Percentiles rank a stretch among this genome's conserved stretches.
phyloP scores from a whole-genome alignment of 75 land plant species.

The Cryptomeria japonica region DNA sequence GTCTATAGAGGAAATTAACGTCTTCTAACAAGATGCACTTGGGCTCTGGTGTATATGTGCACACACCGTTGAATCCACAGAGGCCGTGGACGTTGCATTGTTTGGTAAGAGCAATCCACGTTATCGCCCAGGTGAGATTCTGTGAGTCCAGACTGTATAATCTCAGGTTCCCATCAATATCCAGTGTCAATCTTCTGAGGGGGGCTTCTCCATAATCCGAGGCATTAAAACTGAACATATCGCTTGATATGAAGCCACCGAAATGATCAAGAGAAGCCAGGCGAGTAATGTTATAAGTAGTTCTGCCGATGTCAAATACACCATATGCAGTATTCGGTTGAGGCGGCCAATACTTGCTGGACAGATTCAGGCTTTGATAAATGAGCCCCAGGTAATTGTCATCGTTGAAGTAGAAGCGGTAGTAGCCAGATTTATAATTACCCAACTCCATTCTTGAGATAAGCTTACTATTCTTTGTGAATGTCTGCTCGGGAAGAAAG shows the following conservation, averaged over 20 bases:
- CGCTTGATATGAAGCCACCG: too few species aligned
- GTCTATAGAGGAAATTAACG: too few species aligned
- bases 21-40: too few species aligned
- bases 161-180: constrained; percentile 57
- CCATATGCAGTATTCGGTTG: too few species aligned
- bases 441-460: constrained; percentile 5
- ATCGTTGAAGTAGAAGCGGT: constrained; percentile 20
- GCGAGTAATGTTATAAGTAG: too few species aligned
- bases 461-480: constrained; percentile 25
- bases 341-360: background rate
- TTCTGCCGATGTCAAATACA: too few species aligned
- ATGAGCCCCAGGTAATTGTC: too few species aligned
- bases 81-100: constrained; percentile 41
- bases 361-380: constrained; percentile 13
- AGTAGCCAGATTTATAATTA: constrained; percentile 21
- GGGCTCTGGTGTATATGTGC: constrained; percentile 27
- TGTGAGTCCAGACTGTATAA: constrained; percentile 35
- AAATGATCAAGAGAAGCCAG: too few species aligned
- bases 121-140: constrained; percentile 21
- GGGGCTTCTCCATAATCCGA: too few species aligned
- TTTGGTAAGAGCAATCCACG: constrained; percentile 39
- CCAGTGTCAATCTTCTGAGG: constrained; percentile 40
- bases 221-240: too few species aligned
- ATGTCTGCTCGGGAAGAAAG: constrained; percentile 33
- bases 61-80: constrained; percentile 50